Percentiles rank a stretch among this genome's conserved stretches.
Conservation (phyloP, 768 basidiomycete species). For the Termitomyces sp. region DNA sequence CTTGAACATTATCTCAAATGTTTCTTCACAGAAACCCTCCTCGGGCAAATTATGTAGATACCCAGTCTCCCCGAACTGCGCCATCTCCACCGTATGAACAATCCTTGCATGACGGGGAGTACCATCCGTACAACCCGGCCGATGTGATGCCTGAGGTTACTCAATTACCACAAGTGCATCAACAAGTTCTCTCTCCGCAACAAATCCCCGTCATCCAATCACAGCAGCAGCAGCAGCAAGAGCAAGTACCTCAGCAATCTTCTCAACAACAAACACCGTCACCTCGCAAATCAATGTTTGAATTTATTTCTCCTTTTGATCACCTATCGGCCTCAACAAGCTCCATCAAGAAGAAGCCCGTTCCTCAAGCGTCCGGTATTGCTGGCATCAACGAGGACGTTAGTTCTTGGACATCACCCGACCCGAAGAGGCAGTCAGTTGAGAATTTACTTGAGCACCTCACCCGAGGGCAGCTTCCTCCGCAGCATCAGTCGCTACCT, state of each 20-base stretch:
- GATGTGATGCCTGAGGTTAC: conserved; percentile 36
- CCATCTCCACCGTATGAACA: conserved; percentile 46
- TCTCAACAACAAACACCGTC: conserved; percentile 49
- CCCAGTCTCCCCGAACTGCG: conserved; percentile 32
- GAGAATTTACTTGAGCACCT: conserved; percentile 78
- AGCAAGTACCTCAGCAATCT: conserved; percentile 20
- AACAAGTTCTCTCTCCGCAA: conserved; percentile 19
- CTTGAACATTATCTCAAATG: conserved; percentile 13
- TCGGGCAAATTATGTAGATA: conserved; percentile 47
- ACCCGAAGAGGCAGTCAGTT: conserved; percentile 79
- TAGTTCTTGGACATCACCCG: conserved; percentile 44
- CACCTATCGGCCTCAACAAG: conserved; percentile 53
- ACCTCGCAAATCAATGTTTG: conserved; percentile 78
- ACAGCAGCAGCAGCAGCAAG: conserved; percentile 19
- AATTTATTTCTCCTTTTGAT: conserved; percentile 82
- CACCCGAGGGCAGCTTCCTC: conserved; percentile 41
- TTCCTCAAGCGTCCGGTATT: conserved; percentile 40
- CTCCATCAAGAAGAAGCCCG: conserved; percentile 65
- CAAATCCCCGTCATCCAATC: conserved; percentile 28
- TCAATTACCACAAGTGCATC: conserved; percentile 29
- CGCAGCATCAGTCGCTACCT: conserved; percentile 28
- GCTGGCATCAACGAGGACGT: conserved; percentile 53
- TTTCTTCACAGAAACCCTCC: conserved; percentile 36
- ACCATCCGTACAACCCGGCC: conserved; percentile 35
- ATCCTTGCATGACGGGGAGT: conserved; percentile 42